Evolutionary conservation across 1,139 yeast species (phyloP), one percentile per base, ranked within the genome.

Genomic region (Blastobotrys persicus): DNA sequence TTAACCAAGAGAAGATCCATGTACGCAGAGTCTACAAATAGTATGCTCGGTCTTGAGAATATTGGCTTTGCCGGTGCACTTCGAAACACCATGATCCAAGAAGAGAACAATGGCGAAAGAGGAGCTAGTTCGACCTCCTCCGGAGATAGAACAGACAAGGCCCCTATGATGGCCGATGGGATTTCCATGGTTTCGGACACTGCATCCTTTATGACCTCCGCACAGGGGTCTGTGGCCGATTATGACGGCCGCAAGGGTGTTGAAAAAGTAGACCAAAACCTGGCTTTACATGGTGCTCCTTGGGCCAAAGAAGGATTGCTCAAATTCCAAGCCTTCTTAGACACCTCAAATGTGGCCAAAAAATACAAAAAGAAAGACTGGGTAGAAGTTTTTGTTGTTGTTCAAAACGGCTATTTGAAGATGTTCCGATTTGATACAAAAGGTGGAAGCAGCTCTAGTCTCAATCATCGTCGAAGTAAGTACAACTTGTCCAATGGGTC

Each of bases 281-380:
- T 85, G 54, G 87, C 82, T 56, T 72, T 82, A 42, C 75, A 77
- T 47, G 94, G 92, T 0, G 80, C 91, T 1, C 94, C 94, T 1
- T 85, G 87, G 78, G 77, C 83, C 51, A 84, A 85, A 62, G 94
- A 86, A 68, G 94, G 95, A 0, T 65, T 85, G 42, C 71, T 85
- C 55, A 76, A 79, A 57, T 73, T 76, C 60, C 77, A 74, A 56
- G 69, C 76, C 14, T 62, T 73, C 46, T 67, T 74, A 53, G 55
- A 55, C n/a, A 42, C 47, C 14, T 45, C 52, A 23, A 48, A 51
- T 33, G 48, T 52, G 23, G 45, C 49, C 26, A 51, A 51, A n/a
- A 48, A 47, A 23, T 47, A 53, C 42, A 59, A 59, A 37, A 60
- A 57, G 40, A 57, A 42, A 3, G 54, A 54, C 42, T 61, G 69